A percentile compares a stretch with the other conserved stretches of the same genome.
These are phyloP conservation scores for Fraxinus pennsylvanica DNA, from an alignment of 257 asterid species.

Conservation along the genomic window DNA sequence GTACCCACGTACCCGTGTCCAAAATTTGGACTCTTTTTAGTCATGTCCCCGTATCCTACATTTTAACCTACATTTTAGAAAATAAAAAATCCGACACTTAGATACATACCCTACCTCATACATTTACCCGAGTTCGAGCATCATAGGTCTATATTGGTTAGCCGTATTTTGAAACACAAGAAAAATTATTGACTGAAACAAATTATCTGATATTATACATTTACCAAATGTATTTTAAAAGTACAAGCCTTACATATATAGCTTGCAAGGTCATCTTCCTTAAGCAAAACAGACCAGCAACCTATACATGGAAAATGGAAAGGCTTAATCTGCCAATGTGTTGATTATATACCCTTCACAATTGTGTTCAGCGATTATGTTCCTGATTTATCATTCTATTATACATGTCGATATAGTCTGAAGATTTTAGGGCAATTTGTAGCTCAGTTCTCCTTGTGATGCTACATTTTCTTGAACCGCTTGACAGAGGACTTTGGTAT, in stretches of 20 bases:
- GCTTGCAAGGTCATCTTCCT: not conserved
- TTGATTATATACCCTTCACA: not conserved
- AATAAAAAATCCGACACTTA: no score
- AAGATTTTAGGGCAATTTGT: not conserved
- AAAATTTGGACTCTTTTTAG: no score
- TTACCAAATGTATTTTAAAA: not conserved
- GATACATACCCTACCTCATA: no score
- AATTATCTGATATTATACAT: not conserved
- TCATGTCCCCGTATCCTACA: no score
- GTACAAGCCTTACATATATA: not conserved
- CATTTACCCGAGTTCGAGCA: no score
- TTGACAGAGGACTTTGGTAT: conserved; percentile 72
- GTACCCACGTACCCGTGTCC: no score
- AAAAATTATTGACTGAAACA: not conserved
- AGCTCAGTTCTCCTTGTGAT: conserved; percentile 24
- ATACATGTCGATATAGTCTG: not conserved
- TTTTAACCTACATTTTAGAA: no score
- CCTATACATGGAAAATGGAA: not conserved
- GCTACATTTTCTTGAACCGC: conserved; percentile 65
- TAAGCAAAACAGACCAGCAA: not conserved
- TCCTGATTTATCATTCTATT: not conserved
- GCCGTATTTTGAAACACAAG: not conserved
- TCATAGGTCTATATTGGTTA: no score
- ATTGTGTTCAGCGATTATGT: not conserved
- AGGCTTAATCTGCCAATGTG: not conserved